A percentile compares a stretch with the other conserved stretches of the same genome.
Evolutionary conservation across 148 eudicot genomes (phyloP).

Genomic region (Fagopyrum homotropicum): DNA sequence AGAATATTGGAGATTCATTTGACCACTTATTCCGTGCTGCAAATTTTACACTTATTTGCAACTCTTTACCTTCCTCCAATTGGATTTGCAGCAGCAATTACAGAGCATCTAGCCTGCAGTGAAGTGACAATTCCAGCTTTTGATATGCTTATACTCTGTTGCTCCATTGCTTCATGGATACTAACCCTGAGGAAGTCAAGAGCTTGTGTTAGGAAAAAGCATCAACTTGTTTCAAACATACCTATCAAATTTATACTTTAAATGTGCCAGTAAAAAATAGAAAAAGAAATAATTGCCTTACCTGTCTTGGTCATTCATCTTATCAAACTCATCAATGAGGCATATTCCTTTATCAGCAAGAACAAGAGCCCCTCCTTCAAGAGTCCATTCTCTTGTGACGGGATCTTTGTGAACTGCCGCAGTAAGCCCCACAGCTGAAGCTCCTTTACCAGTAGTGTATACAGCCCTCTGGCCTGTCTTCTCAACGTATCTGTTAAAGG

Average conservation of each 20-base stretch:
- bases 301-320: conserved; percentile 99
- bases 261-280: background rate
- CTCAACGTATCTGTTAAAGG: conserved; percentile 61
- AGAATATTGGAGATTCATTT: background rate
- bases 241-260: background rate
- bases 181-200: conserved; percentile 54
- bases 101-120: conserved; percentile 97
- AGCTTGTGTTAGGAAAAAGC: background rate
- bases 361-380: conserved; percentile 98
- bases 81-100: conserved; percentile 99
- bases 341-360: conserved; percentile 93
- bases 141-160: conserved; percentile 97
- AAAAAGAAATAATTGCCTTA: conserved; percentile 6
- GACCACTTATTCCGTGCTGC: background rate
- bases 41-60: background rate
- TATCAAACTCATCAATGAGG: conserved; percentile 96
- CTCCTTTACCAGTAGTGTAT: conserved; percentile 97
- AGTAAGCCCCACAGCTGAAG: conserved; percentile 95
- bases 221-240: background rate
- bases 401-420: conserved; percentile 99
- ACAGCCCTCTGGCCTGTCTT: conserved; percentile 98
- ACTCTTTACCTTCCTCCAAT: conserved; percentile 82
- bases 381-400: conserved; percentile 96
- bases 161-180: conserved; percentile 99
- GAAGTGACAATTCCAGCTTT: conserved; percentile 99